phyloP scores from a whole-genome alignment of 441 rosid species.

The Bruguiera hainesii region DNA sequence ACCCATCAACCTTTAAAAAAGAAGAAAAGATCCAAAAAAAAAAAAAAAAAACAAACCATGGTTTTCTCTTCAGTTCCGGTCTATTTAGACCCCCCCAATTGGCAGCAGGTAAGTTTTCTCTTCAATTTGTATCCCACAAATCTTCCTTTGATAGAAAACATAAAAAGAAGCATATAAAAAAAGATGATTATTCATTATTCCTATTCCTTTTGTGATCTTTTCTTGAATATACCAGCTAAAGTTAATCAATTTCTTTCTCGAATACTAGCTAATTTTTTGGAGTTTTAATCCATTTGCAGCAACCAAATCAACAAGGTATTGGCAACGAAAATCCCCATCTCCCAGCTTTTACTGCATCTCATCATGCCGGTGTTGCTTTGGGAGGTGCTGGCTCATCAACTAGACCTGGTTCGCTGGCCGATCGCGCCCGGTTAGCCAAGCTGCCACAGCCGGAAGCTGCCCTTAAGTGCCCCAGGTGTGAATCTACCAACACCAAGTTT shows the following conservation, averaged over 20 bases:
- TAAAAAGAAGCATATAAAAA: conserved; percentile 26
- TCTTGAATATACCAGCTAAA: conserved; percentile 38
- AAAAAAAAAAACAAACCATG: conserved; percentile 41
- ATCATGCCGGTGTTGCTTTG: conserved; percentile 36
- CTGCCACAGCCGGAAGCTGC: conserved; percentile 72
- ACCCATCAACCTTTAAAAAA: conserved; percentile 54
- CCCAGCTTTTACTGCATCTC: conserved; percentile 44
- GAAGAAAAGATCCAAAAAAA: conserved; percentile 29
- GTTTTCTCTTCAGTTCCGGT: conserved; percentile 88
- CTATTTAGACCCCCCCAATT: conserved; percentile 96
- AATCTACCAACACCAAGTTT: conserved; percentile 90
- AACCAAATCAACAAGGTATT: conserved; percentile 33
- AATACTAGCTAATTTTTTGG: conserved; percentile 11
- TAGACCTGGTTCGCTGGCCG: conserved; percentile 88
- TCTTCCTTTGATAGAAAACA: no score
- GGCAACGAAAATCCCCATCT: conserved; percentile 29
- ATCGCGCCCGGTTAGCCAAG: conserved; percentile 85
- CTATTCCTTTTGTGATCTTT: conserved; percentile 19
- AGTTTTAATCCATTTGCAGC: conserved; percentile 30
- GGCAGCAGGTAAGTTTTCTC: conserved; percentile 68
- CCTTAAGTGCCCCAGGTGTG: conserved; percentile 90
- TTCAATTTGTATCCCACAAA: background rate
- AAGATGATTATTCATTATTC: conserved; percentile 33
- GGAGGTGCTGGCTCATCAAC: conserved; percentile 41
- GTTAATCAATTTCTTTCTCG: conserved; percentile 14